These are phyloP conservation scores for Brassica incana DNA, from an alignment of 345 rosid genomes.

Conservation along the genomic window DNA sequence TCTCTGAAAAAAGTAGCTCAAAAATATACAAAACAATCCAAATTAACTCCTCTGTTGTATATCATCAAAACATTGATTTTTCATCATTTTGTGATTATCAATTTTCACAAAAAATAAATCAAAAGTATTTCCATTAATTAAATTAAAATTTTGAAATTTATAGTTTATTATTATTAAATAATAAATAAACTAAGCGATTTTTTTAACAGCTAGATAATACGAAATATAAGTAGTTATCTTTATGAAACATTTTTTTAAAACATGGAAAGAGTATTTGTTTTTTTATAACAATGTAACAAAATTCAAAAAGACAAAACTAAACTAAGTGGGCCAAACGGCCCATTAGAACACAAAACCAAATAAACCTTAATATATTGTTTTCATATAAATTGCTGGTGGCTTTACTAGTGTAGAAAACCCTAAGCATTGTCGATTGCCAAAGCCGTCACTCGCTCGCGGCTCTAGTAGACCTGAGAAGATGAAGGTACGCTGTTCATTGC, in stretches of 20 bases:
- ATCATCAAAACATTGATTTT: neutral
- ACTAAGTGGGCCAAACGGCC: conserved; percentile 15
- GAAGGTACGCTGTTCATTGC: conserved; percentile 10
- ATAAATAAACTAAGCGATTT: too few relatives aligned
- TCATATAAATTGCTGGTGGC: neutral
- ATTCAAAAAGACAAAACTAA: neutral
- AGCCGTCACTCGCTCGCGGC: conserved; percentile 12
- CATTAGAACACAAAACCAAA: neutral
- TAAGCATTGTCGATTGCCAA: neutral
- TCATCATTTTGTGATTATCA: neutral
- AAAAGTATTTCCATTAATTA: neutral
- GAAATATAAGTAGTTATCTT: neutral
- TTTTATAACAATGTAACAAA: neutral
- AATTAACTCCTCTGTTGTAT: neutral
- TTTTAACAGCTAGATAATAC: neutral
- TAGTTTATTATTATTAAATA: too few relatives aligned
- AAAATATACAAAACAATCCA: neutral
- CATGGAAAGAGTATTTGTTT: neutral
- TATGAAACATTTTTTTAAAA: neutral
- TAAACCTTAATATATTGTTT: neutral
- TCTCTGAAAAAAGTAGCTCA: neutral
- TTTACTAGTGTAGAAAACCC: neutral
- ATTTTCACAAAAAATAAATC: neutral
- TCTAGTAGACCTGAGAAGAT: conserved; percentile 15
- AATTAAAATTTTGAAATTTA: too few relatives aligned